These are phyloP conservation scores for Tubosaeta brunneosetosa DNA, from an alignment of 768 basidiomycete genomes.

Conservation along the genomic window DNA sequence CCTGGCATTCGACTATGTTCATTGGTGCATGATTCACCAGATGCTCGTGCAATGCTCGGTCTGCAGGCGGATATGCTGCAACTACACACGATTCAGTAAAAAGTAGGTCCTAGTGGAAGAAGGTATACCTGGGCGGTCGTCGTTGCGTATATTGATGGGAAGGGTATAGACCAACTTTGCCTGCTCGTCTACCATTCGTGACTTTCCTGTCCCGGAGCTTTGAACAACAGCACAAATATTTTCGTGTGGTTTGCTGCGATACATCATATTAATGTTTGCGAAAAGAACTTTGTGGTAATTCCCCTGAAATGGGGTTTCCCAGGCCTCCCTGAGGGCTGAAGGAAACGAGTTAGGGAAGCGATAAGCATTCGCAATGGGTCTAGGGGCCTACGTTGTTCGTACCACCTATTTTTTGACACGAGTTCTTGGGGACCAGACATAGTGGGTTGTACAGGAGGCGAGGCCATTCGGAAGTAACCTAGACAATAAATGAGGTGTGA, in stretches of 20 bases:
- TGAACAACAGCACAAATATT: neutral
- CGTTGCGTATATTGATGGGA: conserved; percentile 3
- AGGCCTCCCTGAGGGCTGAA: neutral
- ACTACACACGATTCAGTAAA: neutral
- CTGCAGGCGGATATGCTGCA: neutral
- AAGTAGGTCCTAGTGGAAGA: no score
- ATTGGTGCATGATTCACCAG: neutral
- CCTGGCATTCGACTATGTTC: neutral
- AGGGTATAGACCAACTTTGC: conserved; percentile 5
- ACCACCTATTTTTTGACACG: neutral
- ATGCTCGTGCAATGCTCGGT: neutral
- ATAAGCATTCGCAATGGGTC: neutral
- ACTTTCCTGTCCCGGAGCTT: conserved; percentile 6
- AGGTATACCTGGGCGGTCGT: neutral
- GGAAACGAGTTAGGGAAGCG: neutral
- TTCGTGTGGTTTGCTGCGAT: neutral
- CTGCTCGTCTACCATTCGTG: conserved; percentile 5
- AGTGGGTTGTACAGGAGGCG: neutral
- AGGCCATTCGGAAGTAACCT: neutral
- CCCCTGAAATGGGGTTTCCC: neutral
- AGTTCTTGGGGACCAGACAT: neutral
- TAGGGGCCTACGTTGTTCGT: neutral
- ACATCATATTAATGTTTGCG: neutral
- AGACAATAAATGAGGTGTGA: neutral
- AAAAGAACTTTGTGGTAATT: neutral